Evolutionary conservation across 192 early-diverging fungal species (phyloP).

Genomic region (Geranomyces variabilis): DNA sequence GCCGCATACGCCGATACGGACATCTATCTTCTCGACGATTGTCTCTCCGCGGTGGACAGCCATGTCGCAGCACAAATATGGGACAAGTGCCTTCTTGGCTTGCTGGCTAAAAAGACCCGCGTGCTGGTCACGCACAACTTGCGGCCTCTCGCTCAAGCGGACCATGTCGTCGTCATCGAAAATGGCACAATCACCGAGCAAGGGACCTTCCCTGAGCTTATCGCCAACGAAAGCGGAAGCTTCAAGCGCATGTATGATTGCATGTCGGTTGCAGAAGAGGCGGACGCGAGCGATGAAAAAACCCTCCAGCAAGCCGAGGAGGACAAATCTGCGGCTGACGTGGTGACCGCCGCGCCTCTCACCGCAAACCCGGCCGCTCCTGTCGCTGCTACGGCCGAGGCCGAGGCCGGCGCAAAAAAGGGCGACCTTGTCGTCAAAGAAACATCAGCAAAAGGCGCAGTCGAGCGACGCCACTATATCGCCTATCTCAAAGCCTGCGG

Average conservation of each 20-base stretch:
- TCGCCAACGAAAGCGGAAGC: constrained; percentile 60
- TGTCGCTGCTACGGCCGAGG: too few species aligned
- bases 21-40: constrained; percentile 72
- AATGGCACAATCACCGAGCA: constrained; percentile 64
- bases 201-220: constrained; percentile 62
- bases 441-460: constrained; percentile 71
- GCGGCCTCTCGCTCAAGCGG: constrained; percentile 68
- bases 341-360: constrained; percentile 38
- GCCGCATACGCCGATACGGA: not conserved
- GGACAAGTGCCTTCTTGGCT: constrained; percentile 79
- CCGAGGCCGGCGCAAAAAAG: not conserved
- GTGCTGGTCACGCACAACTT: constrained; percentile 75
- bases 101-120: constrained; percentile 70
- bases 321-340: not conserved
- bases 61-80: constrained; percentile 42
- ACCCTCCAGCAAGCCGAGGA: constrained; percentile 2
- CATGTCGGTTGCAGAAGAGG: constrained; percentile 62
- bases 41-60: constrained; percentile 66
- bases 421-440: constrained; percentile 64
- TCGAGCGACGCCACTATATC: constrained; percentile 68
- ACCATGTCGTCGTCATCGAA: constrained; percentile 69
- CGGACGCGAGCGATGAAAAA: constrained; percentile 45
- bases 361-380: constrained; percentile 13
- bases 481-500: constrained; percentile 63
- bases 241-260: constrained; percentile 57